Conservation (phyloP, 2,329 filamentous ascomycete species). For the Chaetomium globosum region DNA sequence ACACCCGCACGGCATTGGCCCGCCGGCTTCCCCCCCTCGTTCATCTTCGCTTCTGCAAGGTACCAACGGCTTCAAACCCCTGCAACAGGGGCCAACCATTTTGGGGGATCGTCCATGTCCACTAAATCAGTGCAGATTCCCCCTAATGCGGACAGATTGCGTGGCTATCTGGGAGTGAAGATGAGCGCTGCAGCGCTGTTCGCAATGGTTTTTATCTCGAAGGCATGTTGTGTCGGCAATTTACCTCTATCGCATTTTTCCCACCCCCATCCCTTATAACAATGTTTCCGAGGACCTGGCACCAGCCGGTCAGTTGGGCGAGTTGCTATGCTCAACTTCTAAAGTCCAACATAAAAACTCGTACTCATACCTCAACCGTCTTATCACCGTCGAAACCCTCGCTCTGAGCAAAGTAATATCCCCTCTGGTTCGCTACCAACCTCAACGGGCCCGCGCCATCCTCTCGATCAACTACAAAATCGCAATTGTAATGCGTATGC, state of each 20-base stretch:
- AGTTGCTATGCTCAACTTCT: not conserved
- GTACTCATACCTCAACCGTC: constrained; percentile 19
- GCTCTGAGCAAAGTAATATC: constrained; percentile 27
- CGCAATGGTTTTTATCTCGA: not conserved
- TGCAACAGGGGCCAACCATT: constrained; percentile 22
- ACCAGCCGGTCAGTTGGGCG: no score
- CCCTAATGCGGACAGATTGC: not conserved
- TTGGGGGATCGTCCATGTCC: constrained; percentile 1
- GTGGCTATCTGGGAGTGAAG: not conserved
- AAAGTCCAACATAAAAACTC: not conserved
- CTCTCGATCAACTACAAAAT: constrained; percentile 37
- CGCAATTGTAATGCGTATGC: constrained; percentile 52
- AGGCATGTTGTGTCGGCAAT: not conserved
- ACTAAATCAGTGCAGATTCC: not conserved
- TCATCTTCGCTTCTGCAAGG: constrained; percentile 20
- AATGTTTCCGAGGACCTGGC: not conserved
- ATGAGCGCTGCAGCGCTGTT: not conserved
- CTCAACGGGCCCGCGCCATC: constrained; percentile 20
- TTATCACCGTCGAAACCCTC: constrained; percentile 19
- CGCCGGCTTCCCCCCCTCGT: constrained; percentile 8
- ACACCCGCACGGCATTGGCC: constrained; percentile 25
- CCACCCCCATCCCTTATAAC: no score
- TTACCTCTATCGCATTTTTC: not conserved
- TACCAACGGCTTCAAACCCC: constrained; percentile 19
- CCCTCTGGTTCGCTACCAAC: constrained; percentile 33